phyloP scores from a whole-genome alignment of 164 flowering plant species.

The Chimonanthus praecox region DNA sequence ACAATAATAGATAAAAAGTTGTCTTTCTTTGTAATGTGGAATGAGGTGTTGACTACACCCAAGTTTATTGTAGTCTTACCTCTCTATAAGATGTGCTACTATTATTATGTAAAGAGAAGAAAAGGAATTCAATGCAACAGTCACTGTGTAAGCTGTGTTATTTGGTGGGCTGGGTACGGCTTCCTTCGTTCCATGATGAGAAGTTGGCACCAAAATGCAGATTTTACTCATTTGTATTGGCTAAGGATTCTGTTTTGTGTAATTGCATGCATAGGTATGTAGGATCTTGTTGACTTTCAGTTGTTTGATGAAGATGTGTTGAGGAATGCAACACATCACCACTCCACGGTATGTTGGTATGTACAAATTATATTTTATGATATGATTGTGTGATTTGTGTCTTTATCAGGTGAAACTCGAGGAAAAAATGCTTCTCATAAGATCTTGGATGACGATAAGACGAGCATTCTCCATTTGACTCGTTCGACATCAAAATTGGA shows the following conservation, averaged over 20 bases:
- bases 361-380: background rate
- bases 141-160: background rate
- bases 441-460: background rate
- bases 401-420: constrained; percentile 17
- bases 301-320: background rate
- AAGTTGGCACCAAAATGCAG: background rate
- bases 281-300: background rate
- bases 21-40: too few species aligned
- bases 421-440: constrained; percentile 4
- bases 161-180: background rate
- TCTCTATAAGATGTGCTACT: too few species aligned
- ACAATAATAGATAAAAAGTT: too few species aligned
- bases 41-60: too few species aligned
- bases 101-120: too few species aligned
- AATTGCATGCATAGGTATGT: background rate
- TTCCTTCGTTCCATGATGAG: background rate
- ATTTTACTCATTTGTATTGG: background rate
- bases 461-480: background rate
- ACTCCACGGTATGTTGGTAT: background rate
- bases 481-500: background rate
- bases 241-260: background rate
- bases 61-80: too few species aligned
- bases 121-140: too few species aligned
- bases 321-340: background rate
- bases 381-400: background rate